Conservation (phyloP, 306 rosid species). For the Adenanthera pavonina region DNA sequence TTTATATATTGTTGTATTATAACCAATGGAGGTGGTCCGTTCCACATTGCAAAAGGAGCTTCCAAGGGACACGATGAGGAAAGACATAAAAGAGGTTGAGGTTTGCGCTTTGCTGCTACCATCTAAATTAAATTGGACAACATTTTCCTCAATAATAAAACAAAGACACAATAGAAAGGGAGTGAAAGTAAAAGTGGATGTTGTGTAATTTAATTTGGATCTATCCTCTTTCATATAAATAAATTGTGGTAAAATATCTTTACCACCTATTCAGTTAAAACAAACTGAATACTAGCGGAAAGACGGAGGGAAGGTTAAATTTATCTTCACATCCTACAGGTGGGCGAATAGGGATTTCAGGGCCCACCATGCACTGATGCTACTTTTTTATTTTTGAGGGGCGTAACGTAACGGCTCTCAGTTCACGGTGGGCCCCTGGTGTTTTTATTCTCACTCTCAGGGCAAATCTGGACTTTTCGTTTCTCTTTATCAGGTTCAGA, state of each 20-base stretch:
- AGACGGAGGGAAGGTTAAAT: no score
- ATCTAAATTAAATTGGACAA: slow-evolving; percentile 14
- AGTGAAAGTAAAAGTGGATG: neutral
- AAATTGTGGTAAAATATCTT: no score
- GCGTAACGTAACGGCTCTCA: slow-evolving; percentile 37
- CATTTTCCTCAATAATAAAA: slow-evolving; percentile 16
- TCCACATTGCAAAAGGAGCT: neutral
- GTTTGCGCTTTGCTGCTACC: neutral
- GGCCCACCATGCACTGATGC: no score
- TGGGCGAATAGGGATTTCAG: no score
- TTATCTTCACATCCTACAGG: no score
- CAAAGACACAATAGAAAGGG: neutral
- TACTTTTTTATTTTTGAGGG: no score
- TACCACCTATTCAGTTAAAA: no score
- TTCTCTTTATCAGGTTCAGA: no score
- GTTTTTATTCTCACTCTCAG: slow-evolving; percentile 27
- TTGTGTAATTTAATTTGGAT: neutral
- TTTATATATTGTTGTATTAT: slow-evolving; percentile 1
- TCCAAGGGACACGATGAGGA: neutral
- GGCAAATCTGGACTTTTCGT: slow-evolving; percentile 29
- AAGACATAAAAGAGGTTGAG: slow-evolving; percentile 3
- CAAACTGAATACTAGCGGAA: no score
- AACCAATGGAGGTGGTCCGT: slow-evolving; percentile 31
- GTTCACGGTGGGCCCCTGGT: slow-evolving; percentile 39
- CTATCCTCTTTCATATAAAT: no score